Evolutionary conservation across 1,284 basidiomycete genomes (phyloP).

Genomic region (Earliella scabrosa): DNA sequence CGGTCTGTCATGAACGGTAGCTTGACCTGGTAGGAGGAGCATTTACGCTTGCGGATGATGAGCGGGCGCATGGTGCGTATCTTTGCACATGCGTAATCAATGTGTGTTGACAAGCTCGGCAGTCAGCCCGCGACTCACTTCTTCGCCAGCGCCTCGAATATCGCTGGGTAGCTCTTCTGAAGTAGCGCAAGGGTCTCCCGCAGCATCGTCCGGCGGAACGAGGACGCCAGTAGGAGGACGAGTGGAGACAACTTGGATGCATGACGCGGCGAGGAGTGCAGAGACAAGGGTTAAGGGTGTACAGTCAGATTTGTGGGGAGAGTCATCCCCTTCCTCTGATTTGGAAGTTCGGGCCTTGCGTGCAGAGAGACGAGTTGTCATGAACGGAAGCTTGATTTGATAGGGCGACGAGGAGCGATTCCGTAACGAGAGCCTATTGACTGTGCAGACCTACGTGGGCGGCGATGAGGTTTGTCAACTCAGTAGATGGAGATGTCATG

Average conservation of each 20-base stretch:
- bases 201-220: too few relatives aligned
- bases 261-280: too few relatives aligned
- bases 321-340: not conserved
- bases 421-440: constrained; percentile 18
- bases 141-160: too few relatives aligned
- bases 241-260: too few relatives aligned
- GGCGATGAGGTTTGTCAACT: not conserved
- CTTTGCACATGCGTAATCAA: too few relatives aligned
- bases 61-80: constrained; percentile 11
- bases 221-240: too few relatives aligned
- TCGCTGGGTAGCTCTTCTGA: too few relatives aligned
- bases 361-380: constrained; percentile 16
- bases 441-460: constrained; percentile 13
- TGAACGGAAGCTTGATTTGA: constrained; percentile 23
- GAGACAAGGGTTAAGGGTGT: too few relatives aligned
- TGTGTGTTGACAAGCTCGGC: too few relatives aligned
- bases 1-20: constrained; percentile 6
- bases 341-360: not conserved
- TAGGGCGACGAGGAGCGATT: constrained; percentile 26
- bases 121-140: too few relatives aligned
- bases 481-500: not conserved
- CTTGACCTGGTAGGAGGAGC: constrained; percentile 23
- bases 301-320: too few relatives aligned
- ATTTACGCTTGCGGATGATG: constrained; percentile 18
- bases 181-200: too few relatives aligned